These are phyloP conservation scores for Cucurbitaria berberidis DNA, from an alignment of 2,329 filamentous ascomycete species.

Conservation along the genomic window DNA sequence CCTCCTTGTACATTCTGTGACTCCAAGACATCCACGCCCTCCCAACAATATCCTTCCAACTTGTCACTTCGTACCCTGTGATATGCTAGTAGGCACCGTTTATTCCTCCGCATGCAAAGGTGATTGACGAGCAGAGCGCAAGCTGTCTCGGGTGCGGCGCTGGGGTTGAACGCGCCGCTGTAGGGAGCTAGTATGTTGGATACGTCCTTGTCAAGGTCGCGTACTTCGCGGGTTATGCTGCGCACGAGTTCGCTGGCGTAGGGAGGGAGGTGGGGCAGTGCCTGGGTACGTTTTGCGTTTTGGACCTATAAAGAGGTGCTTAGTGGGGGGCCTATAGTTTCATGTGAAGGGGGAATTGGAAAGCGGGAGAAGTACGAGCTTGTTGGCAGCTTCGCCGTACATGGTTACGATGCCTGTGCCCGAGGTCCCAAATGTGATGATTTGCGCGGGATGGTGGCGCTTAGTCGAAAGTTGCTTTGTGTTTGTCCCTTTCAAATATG, in stretches of 20 bases:
- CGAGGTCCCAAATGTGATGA: background rate
- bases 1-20: slow-evolving; percentile 50
- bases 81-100: slow-evolving; percentile 92
- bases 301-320: slow-evolving; percentile 67
- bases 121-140: slow-evolving; percentile 93
- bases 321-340: background rate
- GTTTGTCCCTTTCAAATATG: background rate
- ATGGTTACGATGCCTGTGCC: slow-evolving; percentile 54
- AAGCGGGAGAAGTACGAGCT: slow-evolving; percentile 66
- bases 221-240: slow-evolving; percentile 85
- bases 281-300: slow-evolving; percentile 93
- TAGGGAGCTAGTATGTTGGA: slow-evolving; percentile 80
- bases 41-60: slow-evolving; percentile 93
- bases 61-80: slow-evolving; percentile 90
- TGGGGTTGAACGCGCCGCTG: slow-evolving; percentile 83
- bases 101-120: slow-evolving; percentile 93
- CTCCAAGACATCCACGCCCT: slow-evolving; percentile 81
- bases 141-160: slow-evolving; percentile 79
- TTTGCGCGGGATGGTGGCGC: background rate
- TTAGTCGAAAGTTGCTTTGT: background rate
- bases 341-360: background rate
- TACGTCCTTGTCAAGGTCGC: slow-evolving; percentile 89
- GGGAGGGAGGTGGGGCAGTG: slow-evolving; percentile 81
- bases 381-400: slow-evolving; percentile 88
- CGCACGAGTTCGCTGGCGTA: slow-evolving; percentile 94